Conservation (phyloP, 352 stramenopile genomes). For the Phytophthora podocarpi region DNA sequence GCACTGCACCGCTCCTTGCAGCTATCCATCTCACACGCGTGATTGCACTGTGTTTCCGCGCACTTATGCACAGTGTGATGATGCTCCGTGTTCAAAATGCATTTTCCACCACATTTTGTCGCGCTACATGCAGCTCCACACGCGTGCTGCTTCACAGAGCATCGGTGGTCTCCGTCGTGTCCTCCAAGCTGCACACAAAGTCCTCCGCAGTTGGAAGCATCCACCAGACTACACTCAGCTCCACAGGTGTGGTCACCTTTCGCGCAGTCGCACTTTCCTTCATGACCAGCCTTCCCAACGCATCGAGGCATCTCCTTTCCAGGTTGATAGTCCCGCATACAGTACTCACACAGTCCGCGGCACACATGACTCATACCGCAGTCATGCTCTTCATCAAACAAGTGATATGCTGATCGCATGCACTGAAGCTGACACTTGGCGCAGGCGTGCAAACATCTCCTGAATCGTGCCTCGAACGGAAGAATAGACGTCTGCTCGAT, state of each 20-base stretch:
- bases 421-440: conserved; percentile 44
- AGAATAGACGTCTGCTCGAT: conserved; percentile 30
- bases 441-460: conserved; percentile 40
- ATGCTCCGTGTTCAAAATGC: conserved; percentile 35
- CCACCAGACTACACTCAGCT: conserved; percentile 22
- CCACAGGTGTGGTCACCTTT: conserved; percentile 48
- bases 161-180: conserved; percentile 40
- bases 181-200: conserved; percentile 33
- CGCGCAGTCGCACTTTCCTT: conserved; percentile 45
- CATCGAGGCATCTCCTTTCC: conserved; percentile 35
- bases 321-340: conserved; percentile 15
- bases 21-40: conserved; percentile 36
- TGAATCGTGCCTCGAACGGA: conserved; percentile 34
- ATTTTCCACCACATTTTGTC: conserved; percentile 36
- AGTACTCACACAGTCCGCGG: conserved; percentile 41
- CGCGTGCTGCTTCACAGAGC: conserved; percentile 40
- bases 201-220: conserved; percentile 40
- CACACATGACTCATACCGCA: conserved; percentile 52
- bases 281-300: conserved; percentile 35
- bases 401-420: conserved; percentile 40
- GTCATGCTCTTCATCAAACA: conserved; percentile 35
- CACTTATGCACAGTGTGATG: conserved; percentile 46
- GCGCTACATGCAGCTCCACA: conserved; percentile 43
- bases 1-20: conserved; percentile 40
- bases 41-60: conserved; percentile 34